Conservation (phyloP, 2,329 filamentous ascomycete genomes). For the Claviceps paspali region DNA sequence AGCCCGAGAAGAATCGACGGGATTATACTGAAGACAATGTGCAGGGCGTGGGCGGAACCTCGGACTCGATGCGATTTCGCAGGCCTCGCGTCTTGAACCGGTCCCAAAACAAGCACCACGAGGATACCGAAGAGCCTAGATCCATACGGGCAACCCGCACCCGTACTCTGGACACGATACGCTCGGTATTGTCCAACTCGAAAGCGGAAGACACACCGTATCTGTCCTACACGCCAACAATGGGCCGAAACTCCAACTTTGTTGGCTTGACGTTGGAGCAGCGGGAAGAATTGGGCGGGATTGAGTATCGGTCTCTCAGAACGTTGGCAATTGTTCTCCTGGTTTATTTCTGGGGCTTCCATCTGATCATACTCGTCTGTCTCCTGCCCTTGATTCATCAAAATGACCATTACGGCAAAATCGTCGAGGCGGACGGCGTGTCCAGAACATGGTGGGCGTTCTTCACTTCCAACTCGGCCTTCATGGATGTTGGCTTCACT, state of each 20-base stretch:
- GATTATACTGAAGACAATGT: conserved; percentile 27
- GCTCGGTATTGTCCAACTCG: conserved; percentile 38
- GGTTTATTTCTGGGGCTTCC: conserved; percentile 71
- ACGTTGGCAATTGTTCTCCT: conserved; percentile 66
- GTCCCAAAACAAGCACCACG: conserved; percentile 23
- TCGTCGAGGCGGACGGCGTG: conserved; percentile 48
- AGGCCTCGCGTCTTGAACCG: conserved; percentile 25
- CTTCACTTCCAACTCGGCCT: conserved; percentile 74
- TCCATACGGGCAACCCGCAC: conserved; percentile 17
- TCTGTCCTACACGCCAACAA: conserved; percentile 82
- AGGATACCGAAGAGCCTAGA: conserved; percentile 17
- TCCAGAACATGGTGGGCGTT: conserved; percentile 79
- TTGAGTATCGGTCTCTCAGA: conserved; percentile 88
- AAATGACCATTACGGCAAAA: conserved; percentile 41
- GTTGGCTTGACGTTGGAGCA: conserved; percentile 78
- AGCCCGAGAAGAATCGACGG: conserved; percentile 31
- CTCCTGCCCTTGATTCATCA: conserved; percentile 69
- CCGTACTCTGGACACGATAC: conserved; percentile 43
- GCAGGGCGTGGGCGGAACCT: conserved; percentile 23
- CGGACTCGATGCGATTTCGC: conserved; percentile 28
- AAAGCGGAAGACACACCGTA: conserved; percentile 60
- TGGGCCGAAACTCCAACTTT: conserved; percentile 87
- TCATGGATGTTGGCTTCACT: conserved; percentile 91
- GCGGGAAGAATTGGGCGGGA: conserved; percentile 85
- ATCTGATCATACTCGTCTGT: conserved; percentile 57